Percentiles rank a stretch among this genome's conserved stretches.
Evolutionary conservation across 2,329 filamentous ascomycete species (phyloP).

Genomic region (Dactylellina drechsleri): DNA sequence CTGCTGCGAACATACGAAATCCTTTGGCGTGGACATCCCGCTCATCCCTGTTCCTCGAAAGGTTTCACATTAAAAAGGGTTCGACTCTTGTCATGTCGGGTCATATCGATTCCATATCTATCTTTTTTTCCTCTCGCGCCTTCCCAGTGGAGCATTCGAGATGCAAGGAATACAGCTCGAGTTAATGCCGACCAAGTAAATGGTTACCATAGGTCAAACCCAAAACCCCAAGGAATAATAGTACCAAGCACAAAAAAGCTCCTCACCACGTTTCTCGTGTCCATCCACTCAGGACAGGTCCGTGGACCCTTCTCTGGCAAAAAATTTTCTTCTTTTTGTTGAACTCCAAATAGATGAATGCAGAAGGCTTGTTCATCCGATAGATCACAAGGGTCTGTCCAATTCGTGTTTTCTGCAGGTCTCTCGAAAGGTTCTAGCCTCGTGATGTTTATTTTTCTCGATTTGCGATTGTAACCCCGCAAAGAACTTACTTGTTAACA

Average conservation of each 20-base stretch:
- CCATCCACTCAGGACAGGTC: conserved; percentile 4
- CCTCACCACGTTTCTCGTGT: conserved; percentile 8
- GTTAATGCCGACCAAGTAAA: conserved; percentile 20
- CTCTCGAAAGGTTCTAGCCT: conserved; percentile 24
- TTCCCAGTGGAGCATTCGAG: conserved; percentile 28
- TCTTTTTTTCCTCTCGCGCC: conserved; percentile 31
- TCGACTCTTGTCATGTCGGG: conserved; percentile 11
- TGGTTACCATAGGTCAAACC: conserved; percentile 23
- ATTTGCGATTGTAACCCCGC: conserved; percentile 45
- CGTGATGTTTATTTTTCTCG: conserved; percentile 48
- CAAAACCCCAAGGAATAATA: conserved; percentile 27
- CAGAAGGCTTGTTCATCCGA: conserved; percentile 42
- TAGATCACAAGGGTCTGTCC: conserved; percentile 48
- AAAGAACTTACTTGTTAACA: conserved; percentile 14
- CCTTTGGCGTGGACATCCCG: conserved; percentile 45
- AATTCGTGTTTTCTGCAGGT: conserved; percentile 13
- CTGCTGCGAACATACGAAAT: conserved; percentile 13
- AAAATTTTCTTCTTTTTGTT: conserved; percentile 20
- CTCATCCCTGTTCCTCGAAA: conserved; percentile 35
- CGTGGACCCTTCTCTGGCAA: background rate
- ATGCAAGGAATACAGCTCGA: conserved; percentile 19
- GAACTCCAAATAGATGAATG: background rate
- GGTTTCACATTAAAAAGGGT: conserved; percentile 51
- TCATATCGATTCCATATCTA: conserved; percentile 15
- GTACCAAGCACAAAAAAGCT: conserved; percentile 11